Conservation (phyloP, 495 filamentous ascomycete genomes). For the Aspergillus asperescens region DNA sequence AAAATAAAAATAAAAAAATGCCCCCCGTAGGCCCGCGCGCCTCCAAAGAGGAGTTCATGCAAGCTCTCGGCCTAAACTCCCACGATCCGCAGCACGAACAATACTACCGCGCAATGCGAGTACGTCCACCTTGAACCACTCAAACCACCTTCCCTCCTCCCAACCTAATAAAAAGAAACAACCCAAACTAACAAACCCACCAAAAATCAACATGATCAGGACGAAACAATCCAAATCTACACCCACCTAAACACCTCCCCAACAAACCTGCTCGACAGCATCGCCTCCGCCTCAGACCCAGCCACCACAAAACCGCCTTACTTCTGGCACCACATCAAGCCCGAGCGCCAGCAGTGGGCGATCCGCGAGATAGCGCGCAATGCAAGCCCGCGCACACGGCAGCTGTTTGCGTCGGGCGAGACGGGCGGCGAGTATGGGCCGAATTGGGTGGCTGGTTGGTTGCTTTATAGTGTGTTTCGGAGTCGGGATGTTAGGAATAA, state of each 20-base stretch:
- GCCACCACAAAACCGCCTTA: constrained; percentile 32
- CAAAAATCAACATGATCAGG: constrained; percentile 21
- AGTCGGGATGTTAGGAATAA: constrained; percentile 54
- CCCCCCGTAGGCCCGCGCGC: constrained; percentile 39
- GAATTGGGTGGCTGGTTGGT: constrained; percentile 55
- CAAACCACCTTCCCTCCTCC: too few relatives aligned
- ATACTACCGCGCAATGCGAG: constrained; percentile 43
- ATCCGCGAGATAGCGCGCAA: constrained; percentile 38
- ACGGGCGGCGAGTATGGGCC: constrained; percentile 42
- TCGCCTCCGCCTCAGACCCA: constrained; percentile 27
- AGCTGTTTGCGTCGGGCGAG: constrained; percentile 35
- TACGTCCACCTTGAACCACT: too few relatives aligned
- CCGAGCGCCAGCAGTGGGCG: constrained; percentile 37
- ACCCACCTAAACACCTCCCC: constrained; percentile 38
- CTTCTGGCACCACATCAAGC: constrained; percentile 46
- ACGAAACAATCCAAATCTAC: constrained; percentile 45
- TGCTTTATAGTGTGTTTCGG: constrained; percentile 55
- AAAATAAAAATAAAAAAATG: too few relatives aligned
- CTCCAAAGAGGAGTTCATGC: constrained; percentile 46
- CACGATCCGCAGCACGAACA: constrained; percentile 39
- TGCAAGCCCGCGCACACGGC: constrained; percentile 31
- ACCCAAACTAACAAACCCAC: neutral
- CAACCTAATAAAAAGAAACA: too few relatives aligned
- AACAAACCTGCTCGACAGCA: constrained; percentile 36
- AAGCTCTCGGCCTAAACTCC: constrained; percentile 35